These are phyloP conservation scores for Rubia yunnanensis DNA, from an alignment of 257 asterid genomes.

Conservation along the genomic window DNA sequence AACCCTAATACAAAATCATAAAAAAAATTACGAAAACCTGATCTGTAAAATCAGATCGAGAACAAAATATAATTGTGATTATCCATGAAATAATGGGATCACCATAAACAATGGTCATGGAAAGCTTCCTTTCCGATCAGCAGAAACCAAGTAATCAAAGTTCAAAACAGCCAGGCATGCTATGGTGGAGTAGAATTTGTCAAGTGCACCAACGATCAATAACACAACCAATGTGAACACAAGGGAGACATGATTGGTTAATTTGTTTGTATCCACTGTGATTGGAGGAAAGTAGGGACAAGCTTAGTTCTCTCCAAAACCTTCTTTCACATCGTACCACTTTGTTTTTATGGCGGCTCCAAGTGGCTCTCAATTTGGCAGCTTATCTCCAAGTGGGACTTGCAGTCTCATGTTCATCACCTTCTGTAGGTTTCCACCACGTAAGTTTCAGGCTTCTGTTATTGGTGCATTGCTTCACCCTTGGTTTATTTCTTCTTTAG, in stretches of 20 bases:
- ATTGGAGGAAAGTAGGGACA: conserved; percentile 13
- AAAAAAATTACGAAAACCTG: no score
- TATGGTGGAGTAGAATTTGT: neutral
- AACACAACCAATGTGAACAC: neutral
- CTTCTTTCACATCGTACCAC: neutral
- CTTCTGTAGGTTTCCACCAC: conserved; percentile 15
- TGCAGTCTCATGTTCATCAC: neutral
- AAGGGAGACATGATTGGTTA: neutral
- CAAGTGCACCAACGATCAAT: neutral
- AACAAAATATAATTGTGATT: no score
- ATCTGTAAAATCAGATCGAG: no score
- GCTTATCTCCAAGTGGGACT: neutral
- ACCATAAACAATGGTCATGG: neutral
- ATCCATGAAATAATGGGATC: no score
- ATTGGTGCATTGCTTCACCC: conserved; percentile 10
- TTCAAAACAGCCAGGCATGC: no score
- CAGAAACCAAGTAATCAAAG: no score
- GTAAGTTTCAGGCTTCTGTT: conserved; percentile 11
- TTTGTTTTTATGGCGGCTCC: conserved; percentile 23
- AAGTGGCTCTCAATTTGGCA: conserved; percentile 26
- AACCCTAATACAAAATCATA: no score
- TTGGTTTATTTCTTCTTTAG: neutral
- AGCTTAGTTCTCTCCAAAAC: conserved; percentile 7
- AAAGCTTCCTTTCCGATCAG: neutral
- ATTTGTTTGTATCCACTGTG: neutral